A percentile compares a stretch with the other conserved stretches of the same genome.
Conservation (phyloP, 2,329 filamentous ascomycete species). For the Ascochyta pisi region DNA sequence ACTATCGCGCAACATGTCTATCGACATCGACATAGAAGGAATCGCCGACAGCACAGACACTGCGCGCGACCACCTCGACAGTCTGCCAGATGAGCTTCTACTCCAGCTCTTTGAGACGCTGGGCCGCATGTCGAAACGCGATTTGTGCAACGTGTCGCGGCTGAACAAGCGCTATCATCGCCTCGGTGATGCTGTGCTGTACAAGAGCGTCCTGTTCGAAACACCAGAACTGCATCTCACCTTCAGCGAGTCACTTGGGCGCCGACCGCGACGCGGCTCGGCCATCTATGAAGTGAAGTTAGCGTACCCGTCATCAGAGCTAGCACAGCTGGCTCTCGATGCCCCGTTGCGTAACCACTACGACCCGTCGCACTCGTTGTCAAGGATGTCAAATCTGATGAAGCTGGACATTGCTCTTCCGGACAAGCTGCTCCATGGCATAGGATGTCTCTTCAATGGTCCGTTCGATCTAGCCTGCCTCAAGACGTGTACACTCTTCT, state of each 20-base stretch:
- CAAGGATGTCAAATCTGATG: slow-evolving; percentile 43
- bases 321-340: slow-evolving; percentile 40
- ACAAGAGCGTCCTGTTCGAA: slow-evolving; percentile 43
- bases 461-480: slow-evolving; percentile 44
- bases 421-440: slow-evolving; percentile 38
- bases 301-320: slow-evolving; percentile 40
- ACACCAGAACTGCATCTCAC: slow-evolving; percentile 42
- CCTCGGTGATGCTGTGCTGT: slow-evolving; percentile 41
- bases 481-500: slow-evolving; percentile 41
- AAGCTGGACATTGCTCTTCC: slow-evolving; percentile 43
- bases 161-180: slow-evolving; percentile 41
- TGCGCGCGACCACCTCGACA: slow-evolving; percentile 15
- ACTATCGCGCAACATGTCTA: slow-evolving; percentile 6
- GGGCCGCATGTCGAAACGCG: slow-evolving; percentile 33
- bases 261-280: slow-evolving; percentile 41
- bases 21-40: slow-evolving; percentile 8
- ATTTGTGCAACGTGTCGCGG: slow-evolving; percentile 38
- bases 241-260: slow-evolving; percentile 43
- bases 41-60: slow-evolving; percentile 1
- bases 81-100: slow-evolving; percentile 41
- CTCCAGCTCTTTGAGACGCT: slow-evolving; percentile 40
- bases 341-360: slow-evolving; percentile 36
- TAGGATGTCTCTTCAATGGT: slow-evolving; percentile 43
- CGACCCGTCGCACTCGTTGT: slow-evolving; percentile 41
- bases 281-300: slow-evolving; percentile 42